Base-by-base conservation (phyloP, 208 protist genomes). In the Crithidia expoeki region DNA sequence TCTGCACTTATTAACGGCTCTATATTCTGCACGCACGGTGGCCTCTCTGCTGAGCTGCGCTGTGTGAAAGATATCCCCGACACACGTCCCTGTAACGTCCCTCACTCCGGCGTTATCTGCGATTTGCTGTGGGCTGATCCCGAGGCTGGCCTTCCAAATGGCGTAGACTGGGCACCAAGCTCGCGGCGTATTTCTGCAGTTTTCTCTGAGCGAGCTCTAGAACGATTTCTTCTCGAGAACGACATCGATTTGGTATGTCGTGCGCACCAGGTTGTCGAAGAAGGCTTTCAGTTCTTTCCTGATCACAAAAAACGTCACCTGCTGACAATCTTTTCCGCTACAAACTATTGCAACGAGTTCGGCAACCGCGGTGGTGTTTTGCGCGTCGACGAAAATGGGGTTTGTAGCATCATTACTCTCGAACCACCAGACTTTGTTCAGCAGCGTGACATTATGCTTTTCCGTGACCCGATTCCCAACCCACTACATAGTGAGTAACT, bases 301-400 rank as follows among this genome's bases (percentile, higher is more conserved):
- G 84, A 75, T 40, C 76, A 92, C 61, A 79, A 83, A 17, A 97
- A 99, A 62, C 84, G 99, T 23, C 93, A 98, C 68, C 89, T 99
- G 53, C 97, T 99, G 21, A 99, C 99, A 0, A 79, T 99, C 10
- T 99, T 99, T 80, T 99, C 95, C 2, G 99, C 99, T 1, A 99
- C 99, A 30, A 99, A 99, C 88, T 99, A 99, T 79, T 99, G 98
- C 84, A 98, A 98, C 63, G 98, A 99, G 76, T 99, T 99, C 82
- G 98, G 99, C 64, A 99, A 99, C 74, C 88, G 97, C n/a, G 99
- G 98, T 19, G 98, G 98, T 6, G 96, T 99, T 81, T 95, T 99
- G 88, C 94, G 87, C 55, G 95, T 99, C 0, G 97, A 99, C 66
- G 93, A 98, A 47, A 94, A 96, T 4, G 83, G 99, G 0, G 97